These are phyloP conservation scores for Hypholoma sublateritium DNA, from an alignment of 768 basidiomycete species.

Conservation along the genomic window DNA sequence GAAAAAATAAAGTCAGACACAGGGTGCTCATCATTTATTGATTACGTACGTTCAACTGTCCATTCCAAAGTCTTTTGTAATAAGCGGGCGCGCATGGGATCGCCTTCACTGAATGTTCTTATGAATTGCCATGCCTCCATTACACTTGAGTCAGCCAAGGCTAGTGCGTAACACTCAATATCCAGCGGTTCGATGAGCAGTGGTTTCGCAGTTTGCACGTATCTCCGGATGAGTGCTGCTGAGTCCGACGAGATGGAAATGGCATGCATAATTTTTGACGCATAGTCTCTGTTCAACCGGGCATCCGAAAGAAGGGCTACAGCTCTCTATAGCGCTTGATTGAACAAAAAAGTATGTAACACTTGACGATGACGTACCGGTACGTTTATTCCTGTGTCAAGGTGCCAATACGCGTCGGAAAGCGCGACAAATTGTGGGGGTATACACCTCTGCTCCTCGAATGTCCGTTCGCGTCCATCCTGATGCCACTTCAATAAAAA, in stretches of 20 bases:
- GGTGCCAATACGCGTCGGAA: conserved; percentile 83
- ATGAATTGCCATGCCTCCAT: conserved; percentile 78
- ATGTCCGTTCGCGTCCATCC: conserved; percentile 55
- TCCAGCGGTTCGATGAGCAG: conserved; percentile 66
- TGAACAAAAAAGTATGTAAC: background rate
- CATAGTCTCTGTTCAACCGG: conserved; percentile 73
- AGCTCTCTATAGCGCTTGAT: conserved; percentile 47
- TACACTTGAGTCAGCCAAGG: conserved; percentile 64
- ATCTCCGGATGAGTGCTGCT: conserved; percentile 62
- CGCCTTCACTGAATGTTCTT: conserved; percentile 63
- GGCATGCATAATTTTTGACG: conserved; percentile 75
- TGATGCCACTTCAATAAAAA: conserved; percentile 79
- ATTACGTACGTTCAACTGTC: conserved; percentile 58
- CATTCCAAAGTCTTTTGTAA: conserved; percentile 63
- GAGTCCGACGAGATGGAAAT: conserved; percentile 51
- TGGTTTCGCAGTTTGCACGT: conserved; percentile 76
- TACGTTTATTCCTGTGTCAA: conserved; percentile 70
- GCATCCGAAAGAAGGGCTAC: conserved; percentile 72
- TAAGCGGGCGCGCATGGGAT: conserved; percentile 52
- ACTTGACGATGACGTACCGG: conserved; percentile 43
- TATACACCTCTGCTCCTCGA: conserved; percentile 57
- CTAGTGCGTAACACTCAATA: conserved; percentile 66
- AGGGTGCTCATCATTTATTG: background rate
- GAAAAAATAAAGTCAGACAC: conserved; percentile 4
- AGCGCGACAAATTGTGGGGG: conserved; percentile 74